Evolutionary conservation across 352 stramenopile genomes (phyloP).

Genomic region (Globisporangium splendens): DNA sequence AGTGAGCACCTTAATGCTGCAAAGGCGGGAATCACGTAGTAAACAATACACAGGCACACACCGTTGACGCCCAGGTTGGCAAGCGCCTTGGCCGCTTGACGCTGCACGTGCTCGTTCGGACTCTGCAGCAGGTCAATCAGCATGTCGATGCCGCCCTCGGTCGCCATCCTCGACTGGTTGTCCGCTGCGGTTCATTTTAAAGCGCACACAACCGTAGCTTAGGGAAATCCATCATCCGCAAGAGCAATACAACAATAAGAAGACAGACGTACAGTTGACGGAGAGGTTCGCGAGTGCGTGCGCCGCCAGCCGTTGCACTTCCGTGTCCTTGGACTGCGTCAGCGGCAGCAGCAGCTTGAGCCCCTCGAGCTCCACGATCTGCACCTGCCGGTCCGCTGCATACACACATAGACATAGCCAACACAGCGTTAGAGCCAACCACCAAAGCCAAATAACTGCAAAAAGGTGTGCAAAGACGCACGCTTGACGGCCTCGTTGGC

Average conservation of each 20-base stretch:
- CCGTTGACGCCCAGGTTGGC: slow-evolving; percentile 92
- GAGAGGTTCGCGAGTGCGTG: slow-evolving; percentile 94
- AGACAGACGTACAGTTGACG: slow-evolving; percentile 76
- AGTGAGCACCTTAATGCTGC: not conserved
- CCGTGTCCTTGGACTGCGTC: slow-evolving; percentile 89
- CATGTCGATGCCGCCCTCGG: slow-evolving; percentile 92
- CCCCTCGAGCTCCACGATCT: slow-evolving; percentile 93
- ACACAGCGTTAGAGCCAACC: not conserved
- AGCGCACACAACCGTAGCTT: not conserved
- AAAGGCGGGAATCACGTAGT: not conserved
- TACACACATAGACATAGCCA: not conserved
- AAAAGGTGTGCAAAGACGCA: slow-evolving; percentile 21
- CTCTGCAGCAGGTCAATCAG: slow-evolving; percentile 89
- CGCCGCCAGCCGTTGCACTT: slow-evolving; percentile 91
- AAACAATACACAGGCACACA: slow-evolving; percentile 17
- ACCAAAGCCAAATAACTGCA: not conserved
- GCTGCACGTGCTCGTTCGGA: slow-evolving; percentile 86
- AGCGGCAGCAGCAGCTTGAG: slow-evolving; percentile 91
- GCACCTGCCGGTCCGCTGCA: slow-evolving; percentile 87
- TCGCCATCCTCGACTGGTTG: slow-evolving; percentile 93
- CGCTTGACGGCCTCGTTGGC: slow-evolving; percentile 94
- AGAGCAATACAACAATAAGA: not conserved
- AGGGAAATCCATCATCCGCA: not conserved
- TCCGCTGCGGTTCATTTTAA: slow-evolving; percentile 51
- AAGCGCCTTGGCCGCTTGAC: slow-evolving; percentile 92